These are phyloP conservation scores for Penicillium sp. DNA, from an alignment of 2,329 filamentous ascomycete species.

Conservation along the genomic window DNA sequence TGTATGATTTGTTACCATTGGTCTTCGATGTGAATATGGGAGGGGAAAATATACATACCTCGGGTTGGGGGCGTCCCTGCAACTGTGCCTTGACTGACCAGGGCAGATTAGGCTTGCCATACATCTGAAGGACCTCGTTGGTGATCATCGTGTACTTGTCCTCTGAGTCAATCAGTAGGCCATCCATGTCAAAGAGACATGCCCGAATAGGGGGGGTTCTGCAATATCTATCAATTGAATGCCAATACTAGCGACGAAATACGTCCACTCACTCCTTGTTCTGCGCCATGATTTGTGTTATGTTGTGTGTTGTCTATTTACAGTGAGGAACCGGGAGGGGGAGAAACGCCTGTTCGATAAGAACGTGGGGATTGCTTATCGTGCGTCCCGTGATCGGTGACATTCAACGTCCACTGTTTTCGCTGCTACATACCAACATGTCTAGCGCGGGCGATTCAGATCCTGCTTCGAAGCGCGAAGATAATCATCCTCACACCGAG, in stretches of 20 bases:
- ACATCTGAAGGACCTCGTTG: conserved; percentile 75
- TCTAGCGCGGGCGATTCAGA: not conserved
- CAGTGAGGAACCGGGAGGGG: not conserved
- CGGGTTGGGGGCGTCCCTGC: conserved; percentile 62
- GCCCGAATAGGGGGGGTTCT: conserved; percentile 80
- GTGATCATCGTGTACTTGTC: conserved; percentile 82
- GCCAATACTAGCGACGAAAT: no score
- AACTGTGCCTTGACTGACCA: conserved; percentile 93
- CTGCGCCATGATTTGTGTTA: not conserved
- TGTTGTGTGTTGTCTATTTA: conserved; percentile 1
- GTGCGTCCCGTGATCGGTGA: conserved; percentile 3
- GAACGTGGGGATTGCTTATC: conserved; percentile 4
- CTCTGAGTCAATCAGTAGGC: conserved; percentile 89
- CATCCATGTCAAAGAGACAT: conserved; percentile 98
- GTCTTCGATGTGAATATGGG: not conserved
- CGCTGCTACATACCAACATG: conserved; percentile 17
- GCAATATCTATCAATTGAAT: conserved; percentile 8
- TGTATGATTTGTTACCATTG: conserved; percentile 25
- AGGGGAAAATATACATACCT: conserved; percentile 37
- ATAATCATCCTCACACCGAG: conserved; percentile 10
- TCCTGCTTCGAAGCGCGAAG: not conserved
- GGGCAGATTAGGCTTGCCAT: conserved; percentile 71
- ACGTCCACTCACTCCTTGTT: not conserved
- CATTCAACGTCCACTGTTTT: not conserved
- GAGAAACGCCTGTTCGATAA: not conserved